Percentiles rank a stretch among this genome's conserved stretches.
phyloP scores from a whole-genome alignment of 192 early-diverging fungal genomes.

The Rhizoclosmatium globosum region DNA sequence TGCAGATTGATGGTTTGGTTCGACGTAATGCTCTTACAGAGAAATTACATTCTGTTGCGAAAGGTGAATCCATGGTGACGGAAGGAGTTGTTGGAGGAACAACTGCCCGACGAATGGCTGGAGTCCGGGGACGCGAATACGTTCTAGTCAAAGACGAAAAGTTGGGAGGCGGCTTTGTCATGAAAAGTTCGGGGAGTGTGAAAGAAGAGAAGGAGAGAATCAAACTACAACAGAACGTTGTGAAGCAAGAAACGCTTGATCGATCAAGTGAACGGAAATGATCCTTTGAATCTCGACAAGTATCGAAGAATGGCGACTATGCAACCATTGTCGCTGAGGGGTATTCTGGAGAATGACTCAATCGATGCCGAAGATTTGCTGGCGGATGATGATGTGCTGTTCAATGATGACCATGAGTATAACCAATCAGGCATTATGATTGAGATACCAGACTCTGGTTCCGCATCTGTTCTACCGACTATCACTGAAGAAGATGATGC shows the following conservation, averaged over 20 bases:
- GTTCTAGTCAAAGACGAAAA: conserved; percentile 82
- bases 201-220: conserved; percentile 12
- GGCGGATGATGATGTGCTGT: background rate
- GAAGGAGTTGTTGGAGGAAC: conserved; percentile 14
- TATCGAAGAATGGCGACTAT: no score
- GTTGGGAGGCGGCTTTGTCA: conserved; percentile 68
- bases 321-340: no score
- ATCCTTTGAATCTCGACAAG: no score
- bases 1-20: conserved; percentile 87
- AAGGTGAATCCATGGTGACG: conserved; percentile 38
- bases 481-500: no score
- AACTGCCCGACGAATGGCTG: conserved; percentile 69
- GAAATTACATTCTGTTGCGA: conserved; percentile 59
- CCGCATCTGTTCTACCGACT: no score
- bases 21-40: conserved; percentile 88
- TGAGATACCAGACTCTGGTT: no score
- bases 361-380: conserved; percentile 23
- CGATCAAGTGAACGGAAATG: no score
- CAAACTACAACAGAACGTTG: no score
- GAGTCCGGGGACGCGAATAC: conserved; percentile 83
- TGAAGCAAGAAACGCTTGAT: no score
- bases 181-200: conserved; percentile 43
- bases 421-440: no score
- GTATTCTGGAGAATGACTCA: conserved; percentile 29
- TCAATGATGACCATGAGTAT: background rate